phyloP scores from a whole-genome alignment of 148 eudicot species.

The Bassia scoparia region DNA sequence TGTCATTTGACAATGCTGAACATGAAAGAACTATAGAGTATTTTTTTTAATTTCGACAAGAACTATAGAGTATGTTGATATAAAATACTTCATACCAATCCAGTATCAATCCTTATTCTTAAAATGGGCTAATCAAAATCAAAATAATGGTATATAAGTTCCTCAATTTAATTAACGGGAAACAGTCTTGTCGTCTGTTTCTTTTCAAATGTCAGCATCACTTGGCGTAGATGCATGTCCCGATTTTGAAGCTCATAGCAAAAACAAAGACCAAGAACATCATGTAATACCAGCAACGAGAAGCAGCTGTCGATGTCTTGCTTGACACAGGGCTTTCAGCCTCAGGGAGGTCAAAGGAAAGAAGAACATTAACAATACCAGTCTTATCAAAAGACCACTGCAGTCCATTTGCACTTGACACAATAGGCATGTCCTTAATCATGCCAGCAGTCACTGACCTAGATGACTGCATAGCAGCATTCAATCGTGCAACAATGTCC shows the following conservation, averaged over 20 bases:
- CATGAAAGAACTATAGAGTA: too few species aligned
- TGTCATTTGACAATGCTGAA: too few species aligned
- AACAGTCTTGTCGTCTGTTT: neutral
- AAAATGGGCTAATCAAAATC: neutral
- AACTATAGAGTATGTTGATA: neutral
- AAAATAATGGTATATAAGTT: neutral
- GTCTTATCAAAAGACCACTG: slow-evolving; percentile 51
- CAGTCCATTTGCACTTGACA: slow-evolving; percentile 22
- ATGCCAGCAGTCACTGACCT: slow-evolving; percentile 73
- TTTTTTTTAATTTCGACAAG: too few species aligned
- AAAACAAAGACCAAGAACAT: slow-evolving; percentile 50
- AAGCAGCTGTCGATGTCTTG: slow-evolving; percentile 42
- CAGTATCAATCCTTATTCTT: neutral
- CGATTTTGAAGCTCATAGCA: slow-evolving; percentile 53
- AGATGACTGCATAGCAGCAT: slow-evolving; percentile 48
- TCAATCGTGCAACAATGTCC: slow-evolving; percentile 43
- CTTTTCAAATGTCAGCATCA: slow-evolving; percentile 11
- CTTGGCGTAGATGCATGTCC: slow-evolving; percentile 49
- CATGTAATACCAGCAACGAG: slow-evolving; percentile 46
- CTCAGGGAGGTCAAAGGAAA: slow-evolving; percentile 57
- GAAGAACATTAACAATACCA: slow-evolving; percentile 44
- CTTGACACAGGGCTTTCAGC: slow-evolving; percentile 28
- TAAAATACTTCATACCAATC: neutral
- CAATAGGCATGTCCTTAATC: slow-evolving; percentile 29
- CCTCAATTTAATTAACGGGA: neutral